Percentiles rank a stretch among this genome's conserved stretches.
These are phyloP conservation scores for Quercus tomentella DNA, from an alignment of 331 rosid genomes.

Conservation along the genomic window DNA sequence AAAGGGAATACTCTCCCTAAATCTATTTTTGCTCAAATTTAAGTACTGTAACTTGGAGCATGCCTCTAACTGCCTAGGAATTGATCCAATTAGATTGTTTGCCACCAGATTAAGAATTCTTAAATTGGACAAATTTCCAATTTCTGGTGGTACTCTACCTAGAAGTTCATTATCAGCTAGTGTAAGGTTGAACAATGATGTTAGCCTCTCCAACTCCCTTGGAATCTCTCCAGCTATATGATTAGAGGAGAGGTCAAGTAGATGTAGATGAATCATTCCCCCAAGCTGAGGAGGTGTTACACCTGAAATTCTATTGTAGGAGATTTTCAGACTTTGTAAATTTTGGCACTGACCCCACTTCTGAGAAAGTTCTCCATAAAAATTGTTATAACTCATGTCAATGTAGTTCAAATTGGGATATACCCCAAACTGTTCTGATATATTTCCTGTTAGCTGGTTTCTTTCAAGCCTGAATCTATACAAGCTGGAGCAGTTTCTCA, in stretches of 20 bases:
- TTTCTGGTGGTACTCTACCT: not conserved
- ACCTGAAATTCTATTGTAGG: not conserved
- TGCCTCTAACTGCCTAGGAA: not conserved
- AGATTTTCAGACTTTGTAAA: not conserved
- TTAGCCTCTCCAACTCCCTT: not conserved
- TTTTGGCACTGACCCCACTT: not conserved
- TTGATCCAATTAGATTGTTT: not conserved
- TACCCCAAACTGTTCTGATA: not conserved
- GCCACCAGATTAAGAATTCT: not conserved
- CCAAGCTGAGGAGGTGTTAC: not conserved
- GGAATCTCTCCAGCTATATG: conserved; percentile 2
- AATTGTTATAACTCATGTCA: not conserved
- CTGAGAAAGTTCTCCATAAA: not conserved
- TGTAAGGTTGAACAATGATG: not conserved
- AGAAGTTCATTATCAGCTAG: not conserved
- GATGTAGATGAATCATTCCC: not conserved
- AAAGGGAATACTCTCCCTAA: not conserved
- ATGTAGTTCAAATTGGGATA: not conserved
- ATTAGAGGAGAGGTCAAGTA: conserved; percentile 1
- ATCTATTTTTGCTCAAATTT: conserved; percentile 4
- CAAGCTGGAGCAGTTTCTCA: conserved; percentile 1
- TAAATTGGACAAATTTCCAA: not conserved
- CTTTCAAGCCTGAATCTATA: not conserved
- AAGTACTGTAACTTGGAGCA: not conserved
- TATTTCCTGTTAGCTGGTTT: not conserved